These are phyloP conservation scores for Sideroxylon spinosum DNA, from an alignment of 179 eudicot genomes.

Conservation along the genomic window DNA sequence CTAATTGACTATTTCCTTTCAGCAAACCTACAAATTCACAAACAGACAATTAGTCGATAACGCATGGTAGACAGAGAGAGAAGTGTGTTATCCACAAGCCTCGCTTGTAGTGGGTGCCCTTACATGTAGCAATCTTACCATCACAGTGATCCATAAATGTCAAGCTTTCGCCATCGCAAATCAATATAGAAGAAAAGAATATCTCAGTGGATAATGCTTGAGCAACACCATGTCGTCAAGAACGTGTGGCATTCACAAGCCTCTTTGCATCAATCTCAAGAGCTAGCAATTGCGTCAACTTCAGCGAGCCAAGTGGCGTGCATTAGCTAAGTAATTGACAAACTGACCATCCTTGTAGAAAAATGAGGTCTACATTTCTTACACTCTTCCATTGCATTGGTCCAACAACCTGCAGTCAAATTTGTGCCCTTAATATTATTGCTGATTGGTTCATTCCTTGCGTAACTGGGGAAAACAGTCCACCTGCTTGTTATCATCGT, in stretches of 20 bases:
- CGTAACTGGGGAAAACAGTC: neutral
- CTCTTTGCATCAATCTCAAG: neutral
- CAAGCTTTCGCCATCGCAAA: neutral
- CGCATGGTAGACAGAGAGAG: neutral
- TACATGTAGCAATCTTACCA: conserved; percentile 5
- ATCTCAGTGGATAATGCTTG: neutral
- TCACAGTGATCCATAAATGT: neutral
- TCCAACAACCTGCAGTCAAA: neutral
- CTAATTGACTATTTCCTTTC: too few relatives aligned
- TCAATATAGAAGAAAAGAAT: conserved; percentile 11
- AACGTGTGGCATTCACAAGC: conserved; percentile 22
- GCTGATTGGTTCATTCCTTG: neutral
- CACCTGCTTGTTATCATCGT: neutral
- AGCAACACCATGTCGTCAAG: neutral
- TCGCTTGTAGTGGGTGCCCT: neutral
- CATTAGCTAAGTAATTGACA: neutral
- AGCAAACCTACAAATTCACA: neutral
- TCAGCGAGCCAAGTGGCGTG: neutral
- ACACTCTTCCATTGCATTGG: too few relatives aligned
- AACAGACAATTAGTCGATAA: neutral
- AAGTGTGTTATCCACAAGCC: conserved; percentile 19
- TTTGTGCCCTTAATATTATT: neutral
- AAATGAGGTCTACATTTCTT: too few relatives aligned
- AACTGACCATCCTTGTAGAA: neutral
- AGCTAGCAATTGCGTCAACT: neutral